Base-by-base conservation (phyloP, 2,329 filamentous ascomycete species). In the Penicillium hordei region DNA sequence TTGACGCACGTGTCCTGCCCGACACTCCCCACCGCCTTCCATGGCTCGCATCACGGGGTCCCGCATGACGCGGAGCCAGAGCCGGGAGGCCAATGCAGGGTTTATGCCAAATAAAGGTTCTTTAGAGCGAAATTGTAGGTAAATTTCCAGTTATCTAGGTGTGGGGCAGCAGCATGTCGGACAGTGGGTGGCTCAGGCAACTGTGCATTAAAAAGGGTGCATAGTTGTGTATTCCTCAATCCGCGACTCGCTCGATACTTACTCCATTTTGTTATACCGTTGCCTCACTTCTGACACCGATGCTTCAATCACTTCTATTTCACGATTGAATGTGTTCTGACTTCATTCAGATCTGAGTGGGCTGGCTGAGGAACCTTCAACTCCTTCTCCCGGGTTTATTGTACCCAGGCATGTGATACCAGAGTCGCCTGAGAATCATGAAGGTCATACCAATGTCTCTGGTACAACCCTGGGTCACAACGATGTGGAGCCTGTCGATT, bases 51-150 rank as follows among this genome's bases (percentile, higher is more conserved):
- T 53, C 29, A 52, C 21, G 21, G 42, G 50, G 33, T 19, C 57
- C 23, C 66, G 76, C 48, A 61, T 70, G 23, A 76, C 75, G 7
- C 68, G 76, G 52, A 78, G 76, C 52, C 70, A 68, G 52, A 78
- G 76, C 62, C 70, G 70, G 21, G 72, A 77, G 39, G 58, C 70
- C 10, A 71, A 64, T 40, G 48, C 59, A 8, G 49, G 51, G 17
- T 27, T 45, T 40, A 15, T 42, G 29, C 36, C 19, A 34, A 23
- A 27, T 45, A 42, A 52, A 13, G 45, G 5, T 9, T 19, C 29
- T 21, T 36, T 38, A 7, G 49, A 38, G 19, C 21, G 17, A 21
- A 57, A 42, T 15, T 39, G 55, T 57, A 38, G 29, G 55, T 42
- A 15, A n/a, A n/a, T 23, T 25, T 12, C 23, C 3, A 2, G 5